Percentiles rank a stretch among this genome's conserved stretches.
These are phyloP conservation scores for Vigna nakashimae DNA, from an alignment of 306 rosid genomes.

Conservation along the genomic window DNA sequence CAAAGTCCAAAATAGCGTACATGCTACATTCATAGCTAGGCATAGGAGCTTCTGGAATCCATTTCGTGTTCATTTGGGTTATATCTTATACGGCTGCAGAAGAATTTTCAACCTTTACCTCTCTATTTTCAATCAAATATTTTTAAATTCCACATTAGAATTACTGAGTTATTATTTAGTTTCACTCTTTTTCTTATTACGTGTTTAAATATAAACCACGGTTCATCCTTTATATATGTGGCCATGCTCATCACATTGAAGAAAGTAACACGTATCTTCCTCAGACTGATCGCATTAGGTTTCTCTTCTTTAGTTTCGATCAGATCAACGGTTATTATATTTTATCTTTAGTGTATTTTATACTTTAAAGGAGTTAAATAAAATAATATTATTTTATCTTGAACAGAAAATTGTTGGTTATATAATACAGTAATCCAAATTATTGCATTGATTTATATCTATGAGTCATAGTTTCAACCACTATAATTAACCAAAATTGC, in stretches of 20 bases:
- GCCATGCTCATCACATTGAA: neutral
- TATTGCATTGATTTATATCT: neutral
- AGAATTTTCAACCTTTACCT: neutral
- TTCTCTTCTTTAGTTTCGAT: neutral
- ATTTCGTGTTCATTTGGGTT: conserved; percentile 44
- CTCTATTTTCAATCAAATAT: neutral
- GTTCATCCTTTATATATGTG: neutral
- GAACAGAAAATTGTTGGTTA: no score
- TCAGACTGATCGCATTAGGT: no score
- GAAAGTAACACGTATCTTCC: no score
- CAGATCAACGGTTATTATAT: neutral
- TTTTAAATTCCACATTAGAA: neutral
- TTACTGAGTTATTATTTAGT: neutral
- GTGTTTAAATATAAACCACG: neutral
- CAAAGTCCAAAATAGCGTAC: conserved; percentile 7
- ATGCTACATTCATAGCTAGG: conserved; percentile 28
- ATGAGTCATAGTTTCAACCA: no score
- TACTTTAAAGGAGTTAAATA: no score
- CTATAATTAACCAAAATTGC: neutral
- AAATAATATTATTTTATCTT: no score
- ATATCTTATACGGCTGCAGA: conserved; percentile 1
- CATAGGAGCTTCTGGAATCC: neutral
- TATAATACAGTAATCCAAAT: neutral
- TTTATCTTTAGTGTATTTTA: no score
- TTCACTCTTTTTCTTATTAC: neutral